Evolutionary conservation across 2,329 filamentous ascomycete genomes (phyloP).

Genomic region (Lachnellula subtilissima): DNA sequence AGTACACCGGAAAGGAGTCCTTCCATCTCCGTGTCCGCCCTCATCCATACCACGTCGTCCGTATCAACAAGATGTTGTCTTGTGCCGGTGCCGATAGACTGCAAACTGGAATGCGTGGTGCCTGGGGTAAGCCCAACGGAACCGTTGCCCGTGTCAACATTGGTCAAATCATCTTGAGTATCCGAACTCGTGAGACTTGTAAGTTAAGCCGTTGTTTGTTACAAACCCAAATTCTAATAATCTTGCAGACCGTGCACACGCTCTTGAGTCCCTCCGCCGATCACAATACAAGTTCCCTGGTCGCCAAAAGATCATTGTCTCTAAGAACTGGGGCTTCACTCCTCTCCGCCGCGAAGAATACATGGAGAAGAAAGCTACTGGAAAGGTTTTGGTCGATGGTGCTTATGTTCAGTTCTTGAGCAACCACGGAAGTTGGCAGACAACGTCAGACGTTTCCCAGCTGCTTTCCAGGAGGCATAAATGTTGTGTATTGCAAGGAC

Average conservation of each 20-base stretch:
- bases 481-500: conserved; percentile 7
- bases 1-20: conserved; percentile 66
- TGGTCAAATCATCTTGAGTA: conserved; percentile 95
- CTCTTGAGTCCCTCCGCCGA: conserved; percentile 97
- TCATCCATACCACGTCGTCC: conserved; percentile 99
- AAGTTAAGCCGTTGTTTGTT: conserved; percentile 37
- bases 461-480: conserved; percentile 61
- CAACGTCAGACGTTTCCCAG: conserved; percentile 94
- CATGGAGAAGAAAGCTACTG: conserved; percentile 88
- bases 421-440: conserved; percentile 81
- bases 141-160: conserved; percentile 99
- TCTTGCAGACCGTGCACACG: conserved; percentile 70
- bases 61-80: conserved; percentile 99
- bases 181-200: conserved; percentile 94
- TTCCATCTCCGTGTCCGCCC: conserved; percentile 77
- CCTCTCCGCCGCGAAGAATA: conserved; percentile 97
- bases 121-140: conserved; percentile 99
- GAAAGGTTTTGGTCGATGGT: conserved; percentile 93
- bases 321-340: conserved; percentile 99
- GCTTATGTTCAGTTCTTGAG: conserved; percentile 99
- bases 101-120: conserved; percentile 99
- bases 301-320: conserved; percentile 99
- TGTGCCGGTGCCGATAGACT: conserved; percentile 99
- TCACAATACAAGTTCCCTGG: conserved; percentile 99
- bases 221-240: conserved; percentile 24